These are phyloP conservation scores for Rauvolfia tetraphylla DNA, from an alignment of 257 asterid species.

Conservation along the genomic window DNA sequence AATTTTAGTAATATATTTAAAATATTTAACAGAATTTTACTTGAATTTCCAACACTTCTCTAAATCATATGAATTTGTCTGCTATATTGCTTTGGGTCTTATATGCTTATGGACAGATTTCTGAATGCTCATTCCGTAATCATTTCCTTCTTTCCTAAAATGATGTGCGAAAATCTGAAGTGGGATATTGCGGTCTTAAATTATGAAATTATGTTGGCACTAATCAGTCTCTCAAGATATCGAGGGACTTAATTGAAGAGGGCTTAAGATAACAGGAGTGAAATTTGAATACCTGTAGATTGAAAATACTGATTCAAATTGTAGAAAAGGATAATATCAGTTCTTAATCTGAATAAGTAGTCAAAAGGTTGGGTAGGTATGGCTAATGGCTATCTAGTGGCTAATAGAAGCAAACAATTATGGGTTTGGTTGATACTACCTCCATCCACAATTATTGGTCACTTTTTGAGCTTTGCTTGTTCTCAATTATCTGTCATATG, in stretches of 20 bases:
- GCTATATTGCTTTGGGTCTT: neutral
- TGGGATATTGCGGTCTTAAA: neutral
- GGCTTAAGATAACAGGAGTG: neutral
- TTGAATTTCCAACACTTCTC: neutral
- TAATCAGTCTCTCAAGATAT: neutral
- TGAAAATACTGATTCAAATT: neutral
- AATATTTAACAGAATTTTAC: neutral
- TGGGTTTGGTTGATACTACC: too few relatives aligned
- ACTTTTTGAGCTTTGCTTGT: too few relatives aligned
- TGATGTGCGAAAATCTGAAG: constrained; percentile 2
- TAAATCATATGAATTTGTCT: neutral
- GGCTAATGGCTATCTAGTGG: too few relatives aligned
- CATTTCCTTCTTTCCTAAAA: neutral
- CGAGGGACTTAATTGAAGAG: neutral
- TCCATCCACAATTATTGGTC: too few relatives aligned
- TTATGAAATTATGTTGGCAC: neutral
- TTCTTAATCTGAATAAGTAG: neutral
- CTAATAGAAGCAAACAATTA: too few relatives aligned
- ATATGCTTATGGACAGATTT: neutral
- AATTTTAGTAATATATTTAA: neutral
- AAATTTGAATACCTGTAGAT: neutral
- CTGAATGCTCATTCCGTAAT: neutral
- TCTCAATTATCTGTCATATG: too few relatives aligned
- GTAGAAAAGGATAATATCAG: neutral
- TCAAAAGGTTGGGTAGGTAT: neutral